Conservation (phyloP, 1,284 basidiomycete species). For the Ustilago trichophora region DNA sequence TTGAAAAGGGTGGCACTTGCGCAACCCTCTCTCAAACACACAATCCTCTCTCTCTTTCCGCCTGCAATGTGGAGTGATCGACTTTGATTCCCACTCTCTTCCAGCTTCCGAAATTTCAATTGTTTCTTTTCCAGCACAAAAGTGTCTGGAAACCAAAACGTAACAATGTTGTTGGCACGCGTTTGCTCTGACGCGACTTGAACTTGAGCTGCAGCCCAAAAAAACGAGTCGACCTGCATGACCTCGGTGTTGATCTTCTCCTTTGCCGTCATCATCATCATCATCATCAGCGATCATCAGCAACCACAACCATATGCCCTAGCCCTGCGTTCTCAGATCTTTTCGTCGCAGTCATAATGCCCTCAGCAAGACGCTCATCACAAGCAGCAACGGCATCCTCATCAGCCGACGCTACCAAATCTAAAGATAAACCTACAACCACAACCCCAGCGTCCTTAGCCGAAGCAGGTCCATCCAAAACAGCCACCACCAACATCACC, state of each 20-base stretch:
- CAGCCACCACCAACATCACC: background rate
- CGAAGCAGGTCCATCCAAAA: constrained; percentile 17
- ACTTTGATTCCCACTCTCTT: constrained; percentile 23
- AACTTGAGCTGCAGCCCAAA: background rate
- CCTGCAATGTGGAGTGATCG: constrained; percentile 40
- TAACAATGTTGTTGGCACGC: constrained; percentile 26
- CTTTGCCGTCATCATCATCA: background rate
- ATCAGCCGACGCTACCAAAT: background rate
- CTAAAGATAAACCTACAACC: constrained; percentile 4
- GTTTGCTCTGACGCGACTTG: constrained; percentile 19
- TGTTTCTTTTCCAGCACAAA: too few species aligned
- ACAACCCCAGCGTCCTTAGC: constrained; percentile 2
- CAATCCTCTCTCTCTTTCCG: constrained; percentile 9
- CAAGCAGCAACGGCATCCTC: constrained; percentile 20
- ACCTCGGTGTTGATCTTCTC: constrained; percentile 28
- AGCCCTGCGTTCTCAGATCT: too few species aligned
- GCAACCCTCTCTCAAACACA: constrained; percentile 11
- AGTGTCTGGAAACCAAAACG: background rate
- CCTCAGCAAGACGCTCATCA: constrained; percentile 18
- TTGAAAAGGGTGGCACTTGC: constrained; percentile 31
- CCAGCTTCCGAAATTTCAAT: constrained; percentile 13
- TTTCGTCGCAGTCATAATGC: constrained; percentile 28
- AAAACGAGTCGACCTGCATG: too few species aligned
- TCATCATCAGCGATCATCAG: background rate
- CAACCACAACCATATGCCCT: too few species aligned